Evolutionary conservation across 2,329 filamentous ascomycete genomes (phyloP).

Genomic region (Myriosclerotinia scirpicola): DNA sequence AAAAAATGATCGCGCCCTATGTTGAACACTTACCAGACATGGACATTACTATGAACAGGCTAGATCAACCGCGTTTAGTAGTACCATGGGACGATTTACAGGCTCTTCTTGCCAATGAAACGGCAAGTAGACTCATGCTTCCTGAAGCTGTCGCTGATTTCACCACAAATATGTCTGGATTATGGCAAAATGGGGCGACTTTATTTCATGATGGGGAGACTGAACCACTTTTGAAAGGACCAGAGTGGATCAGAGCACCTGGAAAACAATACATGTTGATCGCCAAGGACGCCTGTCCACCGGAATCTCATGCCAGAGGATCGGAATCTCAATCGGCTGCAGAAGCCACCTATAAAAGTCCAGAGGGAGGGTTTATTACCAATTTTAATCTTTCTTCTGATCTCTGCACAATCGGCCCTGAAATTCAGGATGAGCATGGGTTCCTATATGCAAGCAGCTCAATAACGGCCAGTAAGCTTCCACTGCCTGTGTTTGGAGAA

Average conservation of each 20-base stretch:
- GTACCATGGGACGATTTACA: slow-evolving; percentile 59
- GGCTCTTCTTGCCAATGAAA: slow-evolving; percentile 51
- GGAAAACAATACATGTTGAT: slow-evolving; percentile 60
- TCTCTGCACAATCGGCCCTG: slow-evolving; percentile 56
- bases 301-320: slow-evolving; percentile 51
- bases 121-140: slow-evolving; percentile 46
- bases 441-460: slow-evolving; percentile 56
- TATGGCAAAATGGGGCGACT: slow-evolving; percentile 31
- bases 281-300: slow-evolving; percentile 56
- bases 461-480: slow-evolving; percentile 52
- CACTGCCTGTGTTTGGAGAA: slow-evolving; percentile 62
- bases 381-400: slow-evolving; percentile 61
- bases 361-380: slow-evolving; percentile 52
- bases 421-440: slow-evolving; percentile 51
- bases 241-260: slow-evolving; percentile 37
- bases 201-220: slow-evolving; percentile 31
- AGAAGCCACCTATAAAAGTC: slow-evolving; percentile 45
- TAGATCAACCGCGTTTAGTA: slow-evolving; percentile 63
- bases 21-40: slow-evolving; percentile 59
- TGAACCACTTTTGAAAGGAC: slow-evolving; percentile 27
- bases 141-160: slow-evolving; percentile 47
- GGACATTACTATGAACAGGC: slow-evolving; percentile 64
- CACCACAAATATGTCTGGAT: slow-evolving; percentile 44
- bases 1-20: slow-evolving; percentile 44
- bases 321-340: slow-evolving; percentile 40